These are phyloP conservation scores for Rhizophagus sp. DNA, from an alignment of 192 early-diverging fungal genomes.

Conservation along the genomic window DNA sequence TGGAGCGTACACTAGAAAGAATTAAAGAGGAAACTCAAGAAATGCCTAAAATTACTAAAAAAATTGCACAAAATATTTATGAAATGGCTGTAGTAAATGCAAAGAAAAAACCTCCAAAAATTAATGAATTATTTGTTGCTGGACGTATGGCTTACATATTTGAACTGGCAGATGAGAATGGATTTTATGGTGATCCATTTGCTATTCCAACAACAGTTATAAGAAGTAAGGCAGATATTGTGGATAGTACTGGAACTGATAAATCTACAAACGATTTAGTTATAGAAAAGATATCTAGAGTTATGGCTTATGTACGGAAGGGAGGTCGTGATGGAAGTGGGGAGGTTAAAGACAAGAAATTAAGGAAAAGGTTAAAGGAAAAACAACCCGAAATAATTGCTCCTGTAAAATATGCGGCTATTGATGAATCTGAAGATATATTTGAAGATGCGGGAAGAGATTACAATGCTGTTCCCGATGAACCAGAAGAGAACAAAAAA, in stretches of 20 bases:
- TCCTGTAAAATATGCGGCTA: conserved; percentile 34
- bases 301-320: conserved; percentile 53
- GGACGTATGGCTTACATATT: conserved; percentile 80
- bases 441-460: conserved; percentile 85
- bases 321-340: conserved; percentile 38
- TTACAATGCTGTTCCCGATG: conserved; percentile 51
- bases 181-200: conserved; percentile 47
- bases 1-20: conserved; percentile 40
- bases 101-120: conserved; percentile 41
- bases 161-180: conserved; percentile 54
- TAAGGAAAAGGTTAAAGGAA: conserved; percentile 42
- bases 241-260: conserved; percentile 44
- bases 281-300: conserved; percentile 68
- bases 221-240: conserved; percentile 73
- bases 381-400: conserved; percentile 30
- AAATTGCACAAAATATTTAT: conserved; percentile 53
- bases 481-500: conserved; percentile 28
- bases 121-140: conserved; percentile 72
- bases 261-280: conserved; percentile 64
- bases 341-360: conserved; percentile 46
- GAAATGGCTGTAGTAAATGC: conserved; percentile 41
- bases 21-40: conserved; percentile 48
- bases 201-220: conserved; percentile 73
- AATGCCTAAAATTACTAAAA: conserved; percentile 40
- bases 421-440: conserved; percentile 74